Evolutionary conservation across 441 rosid species (phyloP).

Genomic region (Capsella rubella): DNA sequence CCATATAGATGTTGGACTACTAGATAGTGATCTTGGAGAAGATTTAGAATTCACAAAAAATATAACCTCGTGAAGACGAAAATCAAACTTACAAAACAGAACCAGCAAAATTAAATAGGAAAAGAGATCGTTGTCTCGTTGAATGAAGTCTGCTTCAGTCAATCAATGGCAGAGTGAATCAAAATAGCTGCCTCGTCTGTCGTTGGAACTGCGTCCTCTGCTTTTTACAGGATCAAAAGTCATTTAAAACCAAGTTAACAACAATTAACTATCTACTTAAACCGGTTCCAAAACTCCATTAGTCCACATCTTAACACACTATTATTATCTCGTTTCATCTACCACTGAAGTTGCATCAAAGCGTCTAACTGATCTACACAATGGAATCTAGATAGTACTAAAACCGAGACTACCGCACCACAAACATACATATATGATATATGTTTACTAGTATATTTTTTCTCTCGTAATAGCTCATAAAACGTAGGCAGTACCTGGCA

Average conservation of each 20-base stretch:
- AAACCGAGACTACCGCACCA: not conserved
- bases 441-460: not conserved
- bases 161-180: slow-evolving; percentile 60
- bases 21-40: not conserved
- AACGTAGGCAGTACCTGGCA: slow-evolving; percentile 50
- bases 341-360: not conserved
- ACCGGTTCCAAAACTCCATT: not conserved
- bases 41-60: not conserved
- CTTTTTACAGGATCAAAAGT: not conserved
- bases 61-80: not conserved
- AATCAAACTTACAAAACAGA: not conserved
- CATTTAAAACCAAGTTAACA: not conserved
- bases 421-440: not conserved
- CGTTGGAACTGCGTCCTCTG: slow-evolving; percentile 73
- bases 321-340: not conserved
- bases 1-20: not conserved
- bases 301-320: too few relatives aligned
- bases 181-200: slow-evolving; percentile 74
- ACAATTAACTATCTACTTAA: not conserved
- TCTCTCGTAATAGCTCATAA: slow-evolving; percentile 1
- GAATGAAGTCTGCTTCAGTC: slow-evolving; percentile 33
- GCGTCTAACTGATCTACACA: not conserved
- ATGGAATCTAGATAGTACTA: not conserved
- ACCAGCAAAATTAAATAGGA: not conserved
- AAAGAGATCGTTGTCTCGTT: not conserved